These are phyloP conservation scores for Bryoglossum gracile DNA, from an alignment of 495 filamentous ascomycete genomes.

Conservation along the genomic window DNA sequence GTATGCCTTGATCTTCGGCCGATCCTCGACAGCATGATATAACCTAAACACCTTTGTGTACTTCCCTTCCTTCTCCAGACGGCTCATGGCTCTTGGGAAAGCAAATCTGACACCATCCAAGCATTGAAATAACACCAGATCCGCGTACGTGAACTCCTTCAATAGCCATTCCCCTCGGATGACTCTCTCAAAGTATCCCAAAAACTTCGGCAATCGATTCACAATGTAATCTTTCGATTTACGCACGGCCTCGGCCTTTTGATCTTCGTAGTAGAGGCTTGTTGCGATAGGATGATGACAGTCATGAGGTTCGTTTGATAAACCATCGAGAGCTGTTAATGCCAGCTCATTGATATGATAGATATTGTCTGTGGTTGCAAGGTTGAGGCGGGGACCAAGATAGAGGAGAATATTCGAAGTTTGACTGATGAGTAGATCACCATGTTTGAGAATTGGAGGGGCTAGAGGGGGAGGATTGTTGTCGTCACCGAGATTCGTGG, in stretches of 20 bases:
- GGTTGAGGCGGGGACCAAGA: constrained; percentile 45
- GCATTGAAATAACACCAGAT: constrained; percentile 60
- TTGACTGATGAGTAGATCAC: constrained; percentile 52
- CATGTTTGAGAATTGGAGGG: constrained; percentile 52
- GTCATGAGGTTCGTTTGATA: constrained; percentile 60
- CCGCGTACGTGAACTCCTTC: constrained; percentile 54
- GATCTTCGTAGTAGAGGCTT: constrained; percentile 56
- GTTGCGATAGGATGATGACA: constrained; percentile 56
- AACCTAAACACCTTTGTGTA: constrained; percentile 45
- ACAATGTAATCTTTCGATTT: constrained; percentile 44
- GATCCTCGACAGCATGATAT: constrained; percentile 46
- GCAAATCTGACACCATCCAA: constrained; percentile 48
- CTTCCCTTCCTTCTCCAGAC: constrained; percentile 39
- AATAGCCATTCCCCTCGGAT: constrained; percentile 42
- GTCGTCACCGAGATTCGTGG: constrained; percentile 28
- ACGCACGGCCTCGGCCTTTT: constrained; percentile 50
- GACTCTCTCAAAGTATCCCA: constrained; percentile 57
- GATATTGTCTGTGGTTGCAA: constrained; percentile 36
- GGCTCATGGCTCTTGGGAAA: constrained; percentile 52
- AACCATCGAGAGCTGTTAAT: constrained; percentile 58
- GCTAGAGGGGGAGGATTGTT: constrained; percentile 54
- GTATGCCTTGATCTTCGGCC: constrained; percentile 51
- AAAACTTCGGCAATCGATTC: constrained; percentile 56
- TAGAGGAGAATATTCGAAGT: constrained; percentile 59
- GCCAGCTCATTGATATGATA: constrained; percentile 48